These are phyloP conservation scores for Daldinia decipiens DNA, from an alignment of 495 filamentous ascomycete species.

Conservation along the genomic window DNA sequence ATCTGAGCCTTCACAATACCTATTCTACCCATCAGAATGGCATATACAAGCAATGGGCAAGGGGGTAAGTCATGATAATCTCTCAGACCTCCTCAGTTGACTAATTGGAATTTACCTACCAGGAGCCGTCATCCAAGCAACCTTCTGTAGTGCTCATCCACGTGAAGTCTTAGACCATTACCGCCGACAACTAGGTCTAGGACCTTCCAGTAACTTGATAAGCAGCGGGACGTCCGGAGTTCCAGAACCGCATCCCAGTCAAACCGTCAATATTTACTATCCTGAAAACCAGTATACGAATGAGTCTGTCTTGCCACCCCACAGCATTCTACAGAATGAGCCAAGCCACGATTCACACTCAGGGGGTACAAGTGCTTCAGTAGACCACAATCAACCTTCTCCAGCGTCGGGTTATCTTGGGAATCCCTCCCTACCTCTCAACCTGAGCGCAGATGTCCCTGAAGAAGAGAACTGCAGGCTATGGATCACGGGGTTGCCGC, in stretches of 20 bases:
- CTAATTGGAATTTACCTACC: not conserved
- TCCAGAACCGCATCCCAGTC: not conserved
- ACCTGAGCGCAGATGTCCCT: conserved; percentile 37
- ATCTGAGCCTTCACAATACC: not conserved
- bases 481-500: conserved; percentile 50
- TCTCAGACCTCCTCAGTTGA: not conserved
- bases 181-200: conserved; percentile 11
- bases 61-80: not conserved
- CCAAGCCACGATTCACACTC: not conserved
- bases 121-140: conserved; percentile 1
- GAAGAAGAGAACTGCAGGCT: conserved; percentile 48
- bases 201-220: conserved; percentile 12
- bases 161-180: not conserved
- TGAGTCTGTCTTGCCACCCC: not conserved
- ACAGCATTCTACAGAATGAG: not conserved
- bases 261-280: not conserved
- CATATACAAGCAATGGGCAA: not conserved
- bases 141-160: not conserved
- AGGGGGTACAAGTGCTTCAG: not conserved
- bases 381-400: not conserved
- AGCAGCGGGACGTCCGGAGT: not conserved
- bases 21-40: not conserved
- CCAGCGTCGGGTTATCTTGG: not conserved
- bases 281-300: not conserved
- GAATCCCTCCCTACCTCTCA: not conserved